A percentile compares a stretch with the other conserved stretches of the same genome.
Conservation (phyloP, 225 moss, liverwort and hornwort species). For the Sphagnum contortum region DNA sequence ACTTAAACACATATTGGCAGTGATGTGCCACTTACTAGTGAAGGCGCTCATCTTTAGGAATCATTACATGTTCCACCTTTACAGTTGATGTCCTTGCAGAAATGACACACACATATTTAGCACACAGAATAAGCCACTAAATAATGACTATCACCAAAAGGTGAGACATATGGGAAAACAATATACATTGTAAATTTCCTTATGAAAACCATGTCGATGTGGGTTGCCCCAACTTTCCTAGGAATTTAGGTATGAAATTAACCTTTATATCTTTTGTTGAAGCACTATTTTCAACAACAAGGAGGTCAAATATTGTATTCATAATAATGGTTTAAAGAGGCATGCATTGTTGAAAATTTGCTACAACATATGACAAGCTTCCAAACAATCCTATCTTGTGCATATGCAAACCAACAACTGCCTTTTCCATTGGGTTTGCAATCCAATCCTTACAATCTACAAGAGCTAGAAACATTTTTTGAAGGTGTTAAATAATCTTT, state of each 20-base stretch:
- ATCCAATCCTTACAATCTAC: no score
- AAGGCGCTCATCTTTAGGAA: slow-evolving; percentile 38
- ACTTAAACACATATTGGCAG: no score
- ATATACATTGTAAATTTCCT: slow-evolving; percentile 30
- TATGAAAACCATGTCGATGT: no score
- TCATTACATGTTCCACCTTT: slow-evolving; percentile 18
- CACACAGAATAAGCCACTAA: not conserved
- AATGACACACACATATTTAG: not conserved
- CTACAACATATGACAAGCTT: slow-evolving; percentile 69
- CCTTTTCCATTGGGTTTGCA: no score
- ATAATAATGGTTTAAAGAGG: slow-evolving; percentile 87
- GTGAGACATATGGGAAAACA: not conserved
- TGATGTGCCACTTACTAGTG: slow-evolving; percentile 23
- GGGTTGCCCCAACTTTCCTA: no score
- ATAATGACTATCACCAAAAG: not conserved
- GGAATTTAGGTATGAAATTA: no score
- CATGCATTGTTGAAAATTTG: slow-evolving; percentile 68
- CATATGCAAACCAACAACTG: no score
- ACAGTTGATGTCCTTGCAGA: slow-evolving; percentile 28
- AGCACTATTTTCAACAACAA: slow-evolving; percentile 75
- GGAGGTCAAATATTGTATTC: slow-evolving; percentile 80
- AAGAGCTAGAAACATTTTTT: no score
- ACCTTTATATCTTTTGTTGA: slow-evolving; percentile 46
- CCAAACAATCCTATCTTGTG: slow-evolving; percentile 71
- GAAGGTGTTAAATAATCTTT: no score